Base-by-base conservation (phyloP, 1,284 basidiomycete genomes). In the Agroathelia rolfsii region DNA sequence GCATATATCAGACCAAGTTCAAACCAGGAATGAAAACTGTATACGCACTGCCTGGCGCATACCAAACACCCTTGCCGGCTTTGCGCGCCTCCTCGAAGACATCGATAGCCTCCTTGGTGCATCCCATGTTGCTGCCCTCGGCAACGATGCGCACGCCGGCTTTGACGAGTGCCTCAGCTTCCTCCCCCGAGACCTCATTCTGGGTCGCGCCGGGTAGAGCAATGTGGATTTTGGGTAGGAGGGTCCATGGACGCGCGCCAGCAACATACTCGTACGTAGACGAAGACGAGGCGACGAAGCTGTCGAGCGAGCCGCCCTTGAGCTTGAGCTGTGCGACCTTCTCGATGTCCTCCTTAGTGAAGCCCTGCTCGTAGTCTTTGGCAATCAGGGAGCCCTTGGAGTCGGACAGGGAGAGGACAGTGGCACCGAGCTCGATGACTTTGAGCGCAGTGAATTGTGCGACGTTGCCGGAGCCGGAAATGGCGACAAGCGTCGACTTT, bases 371-470 rank as follows among this genome's bases (percentile, higher is more conserved):
- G 6, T 25, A 40, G 36, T 53, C 46, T n/a, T n/a, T n/a, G 34
- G 77, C 65, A 52, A 85, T 66, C 43, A 86, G 61, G 6, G 77
- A 58, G 38, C 83, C 83, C 51, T 74, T 76, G 40, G 81, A 85
- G 63, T 87, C 83, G 44, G 78, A 83, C 42, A 87, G 69, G n/a
- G 80, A 76, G 48, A 82, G 59, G 34, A 85, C 81, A 37, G 62
- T 72, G 37, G 71, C 82, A 36, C 82, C 83, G 48, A 85, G 76
- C 57, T 83, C 79, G 53, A 87, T 70, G 39, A 82, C 72, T 59
- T 85, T 86, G 53, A 84, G 66, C 3, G 83, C 83, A 32, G 82
- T 83, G 62, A 67, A 87, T 53, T 83, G 79, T 24, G 78, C 72
- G 41, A 83, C 80, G 55, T 83, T 81, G 18, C 79, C 79, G 16